Base-by-base conservation (phyloP, 2,329 filamentous ascomycete species). In the Aspergillaceae sp. region DNA sequence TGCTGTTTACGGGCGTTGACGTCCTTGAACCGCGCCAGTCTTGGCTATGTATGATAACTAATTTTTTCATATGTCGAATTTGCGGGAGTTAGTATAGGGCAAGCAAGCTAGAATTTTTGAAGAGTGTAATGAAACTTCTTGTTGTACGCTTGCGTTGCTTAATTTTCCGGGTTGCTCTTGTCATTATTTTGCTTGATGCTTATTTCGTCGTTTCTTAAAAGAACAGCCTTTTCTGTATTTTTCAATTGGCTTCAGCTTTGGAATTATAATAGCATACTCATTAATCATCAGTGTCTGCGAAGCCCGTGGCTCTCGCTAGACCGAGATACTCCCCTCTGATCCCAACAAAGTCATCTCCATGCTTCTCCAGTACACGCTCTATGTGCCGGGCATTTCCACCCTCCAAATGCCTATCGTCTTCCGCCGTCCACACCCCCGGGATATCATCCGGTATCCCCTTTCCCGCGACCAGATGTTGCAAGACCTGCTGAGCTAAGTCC, bases 351-450 rank as follows among this genome's bases (percentile, higher is more conserved):
- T 62, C 58, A n/a, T 51, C 51, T 2, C 73, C 73, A 56, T 76
- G 73, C 50, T 75, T 75, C 40, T 63, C 49, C 43, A 68, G 42
- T 28, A 72, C 53, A 33, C 56, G 56, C 34, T 64, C 48, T 26
- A 73, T 59, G 2, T 50, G 56, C 11, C 60, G 60, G 28, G 51
- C 55, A 51, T 73, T 59, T 3, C 36, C 40, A 6, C 61, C 63
- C 34, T 64, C 52, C 30, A 74, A 45, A 26, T 56, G 56, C 29
- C 58, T 49, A 47, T 76, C 73, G 46, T 76, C 73, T 35, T 66
- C 59, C 7, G 61, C 49, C 5, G 72, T 74, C 73, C 73, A 76
- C 11, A 74, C 67, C 4, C 73, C 73, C 10, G 50, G 62, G 45
- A 69, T 63, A 43, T 71, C 49, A 8, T 56, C 44, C 0, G 73